phyloP scores from a whole-genome alignment of 495 filamentous ascomycete species.

The Hypoxylon cercidicola region DNA sequence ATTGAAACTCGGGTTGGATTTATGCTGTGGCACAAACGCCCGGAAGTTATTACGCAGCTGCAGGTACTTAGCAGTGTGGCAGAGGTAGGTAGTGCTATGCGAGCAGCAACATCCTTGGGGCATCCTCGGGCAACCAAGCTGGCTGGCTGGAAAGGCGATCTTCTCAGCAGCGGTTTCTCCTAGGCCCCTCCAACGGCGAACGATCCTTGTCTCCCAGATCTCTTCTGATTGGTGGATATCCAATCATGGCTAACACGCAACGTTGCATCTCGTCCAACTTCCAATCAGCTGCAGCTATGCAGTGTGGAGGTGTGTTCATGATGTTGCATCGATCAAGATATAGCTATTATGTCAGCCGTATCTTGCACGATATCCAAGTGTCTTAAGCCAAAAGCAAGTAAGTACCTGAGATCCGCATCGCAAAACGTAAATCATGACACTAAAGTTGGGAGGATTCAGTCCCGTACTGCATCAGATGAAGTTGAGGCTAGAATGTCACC shows the following conservation, averaged over 20 bases:
- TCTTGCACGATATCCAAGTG: constrained; percentile 13
- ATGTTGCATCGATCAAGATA: constrained; percentile 31
- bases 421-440: constrained; percentile 6
- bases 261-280: constrained; percentile 33
- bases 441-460: constrained; percentile 31
- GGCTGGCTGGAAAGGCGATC: constrained; percentile 8
- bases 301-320: constrained; percentile 29
- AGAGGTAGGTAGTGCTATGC: constrained; percentile 2
- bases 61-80: constrained; percentile 2
- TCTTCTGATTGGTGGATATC: constrained; percentile 27
- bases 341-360: constrained; percentile 22
- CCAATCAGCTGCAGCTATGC: constrained; percentile 28
- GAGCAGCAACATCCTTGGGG: not conserved
- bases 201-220: constrained; percentile 21
- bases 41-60: not conserved
- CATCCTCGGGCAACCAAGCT: constrained; percentile 8
- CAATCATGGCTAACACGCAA: constrained; percentile 37
- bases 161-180: constrained; percentile 19
- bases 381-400: constrained; percentile 1
- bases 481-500: constrained; percentile 37
- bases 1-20: constrained; percentile 21
- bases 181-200: constrained; percentile 13
- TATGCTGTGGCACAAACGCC: constrained; percentile 25
- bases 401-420: constrained; percentile 12
- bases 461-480: constrained; percentile 23